phyloP scores from a whole-genome alignment of 352 stramenopile genomes.

The Pythium pyrilobum region DNA sequence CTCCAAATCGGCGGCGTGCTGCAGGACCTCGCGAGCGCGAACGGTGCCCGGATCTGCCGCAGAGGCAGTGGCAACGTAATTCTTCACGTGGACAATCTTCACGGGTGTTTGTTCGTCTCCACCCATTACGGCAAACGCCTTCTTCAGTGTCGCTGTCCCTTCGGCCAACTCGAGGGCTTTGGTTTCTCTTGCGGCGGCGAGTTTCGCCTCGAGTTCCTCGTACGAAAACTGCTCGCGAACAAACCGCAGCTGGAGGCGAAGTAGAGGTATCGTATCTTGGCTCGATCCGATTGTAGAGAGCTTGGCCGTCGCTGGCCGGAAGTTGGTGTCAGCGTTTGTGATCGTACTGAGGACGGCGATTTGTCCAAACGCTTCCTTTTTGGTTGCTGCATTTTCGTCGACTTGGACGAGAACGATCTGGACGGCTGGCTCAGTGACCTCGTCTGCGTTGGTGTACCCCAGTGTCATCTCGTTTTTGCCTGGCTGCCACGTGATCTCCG shows the following conservation, averaged over 20 bases:
- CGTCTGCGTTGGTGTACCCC: conserved; percentile 25
- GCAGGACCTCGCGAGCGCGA: conserved; percentile 20
- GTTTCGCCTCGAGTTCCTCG: conserved; percentile 19
- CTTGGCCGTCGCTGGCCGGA: neutral
- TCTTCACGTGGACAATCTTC: conserved; percentile 26
- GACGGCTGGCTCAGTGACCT: conserved; percentile 20
- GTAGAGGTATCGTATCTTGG: neutral
- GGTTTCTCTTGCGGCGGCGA: conserved; percentile 4
- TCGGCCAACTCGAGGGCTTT: conserved; percentile 28
- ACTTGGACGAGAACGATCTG: conserved; percentile 27
- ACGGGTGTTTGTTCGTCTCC: conserved; percentile 28
- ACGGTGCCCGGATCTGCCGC: no score
- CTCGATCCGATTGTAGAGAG: neutral
- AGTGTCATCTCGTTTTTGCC: conserved; percentile 12
- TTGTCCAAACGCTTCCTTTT: conserved; percentile 23
- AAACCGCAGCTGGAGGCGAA: conserved; percentile 23
- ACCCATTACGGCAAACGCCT: conserved; percentile 31
- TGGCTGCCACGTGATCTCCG: conserved; percentile 10
- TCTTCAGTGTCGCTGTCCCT: conserved; percentile 37
- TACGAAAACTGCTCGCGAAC: conserved; percentile 11
- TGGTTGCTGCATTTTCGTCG: neutral
- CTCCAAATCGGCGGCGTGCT: conserved; percentile 32
- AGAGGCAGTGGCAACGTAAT: no score
- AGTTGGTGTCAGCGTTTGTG: neutral
- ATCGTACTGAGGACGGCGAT: conserved; percentile 19